phyloP scores from a whole-genome alignment of 2,329 filamentous ascomycete species.

The Stagonosporopsis chrysanthemi region DNA sequence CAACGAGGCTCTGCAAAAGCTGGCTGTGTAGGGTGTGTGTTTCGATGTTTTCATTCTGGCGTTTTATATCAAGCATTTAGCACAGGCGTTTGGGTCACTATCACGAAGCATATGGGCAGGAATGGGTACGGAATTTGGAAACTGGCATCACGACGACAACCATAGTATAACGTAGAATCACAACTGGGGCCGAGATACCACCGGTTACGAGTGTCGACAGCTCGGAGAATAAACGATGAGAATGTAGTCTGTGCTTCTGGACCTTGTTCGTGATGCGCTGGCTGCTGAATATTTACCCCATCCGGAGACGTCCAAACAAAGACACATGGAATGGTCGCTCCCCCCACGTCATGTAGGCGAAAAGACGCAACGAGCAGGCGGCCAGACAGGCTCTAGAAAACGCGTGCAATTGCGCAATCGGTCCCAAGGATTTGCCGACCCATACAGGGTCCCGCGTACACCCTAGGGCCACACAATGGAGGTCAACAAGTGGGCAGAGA shows the following conservation, averaged over 20 bases:
- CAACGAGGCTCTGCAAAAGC: conserved; percentile 41
- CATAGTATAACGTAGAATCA: conserved; percentile 5
- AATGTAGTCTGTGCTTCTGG: conserved; percentile 1
- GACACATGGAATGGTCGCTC: background rate
- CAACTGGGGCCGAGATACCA: conserved; percentile 36
- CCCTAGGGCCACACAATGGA: conserved; percentile 29
- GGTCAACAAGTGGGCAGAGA: conserved; percentile 21
- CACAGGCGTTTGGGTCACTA: conserved; percentile 50
- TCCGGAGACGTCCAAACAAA: conserved; percentile 13
- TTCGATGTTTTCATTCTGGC: conserved; percentile 30
- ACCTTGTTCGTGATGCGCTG: conserved; percentile 5
- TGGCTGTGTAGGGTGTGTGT: conserved; percentile 28
- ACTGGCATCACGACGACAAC: conserved; percentile 8
- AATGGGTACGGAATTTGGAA: conserved; percentile 12
- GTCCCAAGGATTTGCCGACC: conserved; percentile 44
- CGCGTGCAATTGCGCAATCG: conserved; percentile 51
- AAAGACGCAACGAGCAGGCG: conserved; percentile 2
- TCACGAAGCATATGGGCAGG: conserved; percentile 20
- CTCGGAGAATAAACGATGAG: conserved; percentile 8
- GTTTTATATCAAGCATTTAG: conserved; percentile 45
- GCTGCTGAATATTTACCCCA: conserved; percentile 9
- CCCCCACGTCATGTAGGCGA: conserved; percentile 15
- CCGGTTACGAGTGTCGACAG: conserved; percentile 14
- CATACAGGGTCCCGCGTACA: conserved; percentile 32
- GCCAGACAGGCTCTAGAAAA: conserved; percentile 28